phyloP scores from a whole-genome alignment of 192 early-diverging fungal species.

The Mortierella alpina region DNA sequence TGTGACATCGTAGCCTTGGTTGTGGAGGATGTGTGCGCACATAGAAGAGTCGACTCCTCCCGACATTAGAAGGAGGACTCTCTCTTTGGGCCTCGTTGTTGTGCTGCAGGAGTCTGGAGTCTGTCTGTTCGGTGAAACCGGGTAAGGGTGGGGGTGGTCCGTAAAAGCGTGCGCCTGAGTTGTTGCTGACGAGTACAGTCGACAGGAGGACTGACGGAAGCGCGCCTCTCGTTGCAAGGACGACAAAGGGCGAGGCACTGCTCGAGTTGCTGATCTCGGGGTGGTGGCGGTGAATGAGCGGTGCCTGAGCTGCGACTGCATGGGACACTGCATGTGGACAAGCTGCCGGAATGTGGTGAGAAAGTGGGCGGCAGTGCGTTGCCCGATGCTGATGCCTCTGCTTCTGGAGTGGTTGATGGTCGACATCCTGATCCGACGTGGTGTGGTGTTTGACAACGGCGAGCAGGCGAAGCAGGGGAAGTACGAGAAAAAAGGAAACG shows the following conservation, averaged over 20 bases:
- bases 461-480: too few species aligned
- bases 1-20: constrained; percentile 72
- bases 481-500: too few species aligned
- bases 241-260: not conserved
- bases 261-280: not conserved
- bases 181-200: not conserved
- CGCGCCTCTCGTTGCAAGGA: too few species aligned
- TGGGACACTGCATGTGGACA: not conserved
- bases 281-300: too few species aligned
- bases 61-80: constrained; percentile 87
- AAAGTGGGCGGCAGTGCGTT: constrained; percentile 3
- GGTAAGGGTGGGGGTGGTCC: not conserved
- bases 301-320: not conserved
- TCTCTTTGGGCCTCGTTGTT: not conserved
- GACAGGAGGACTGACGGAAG: not conserved
- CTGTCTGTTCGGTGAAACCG: not conserved
- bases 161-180: not conserved
- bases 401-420: not conserved
- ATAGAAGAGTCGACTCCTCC: constrained; percentile 97
- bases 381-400: not conserved
- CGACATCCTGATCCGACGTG: not conserved
- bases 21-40: constrained; percentile 78
- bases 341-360: constrained; percentile 22
- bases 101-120: not conserved
- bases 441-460: too few species aligned